phyloP scores from a whole-genome alignment of 2,329 filamentous ascomycete species.

The Alternaria arborescens region DNA sequence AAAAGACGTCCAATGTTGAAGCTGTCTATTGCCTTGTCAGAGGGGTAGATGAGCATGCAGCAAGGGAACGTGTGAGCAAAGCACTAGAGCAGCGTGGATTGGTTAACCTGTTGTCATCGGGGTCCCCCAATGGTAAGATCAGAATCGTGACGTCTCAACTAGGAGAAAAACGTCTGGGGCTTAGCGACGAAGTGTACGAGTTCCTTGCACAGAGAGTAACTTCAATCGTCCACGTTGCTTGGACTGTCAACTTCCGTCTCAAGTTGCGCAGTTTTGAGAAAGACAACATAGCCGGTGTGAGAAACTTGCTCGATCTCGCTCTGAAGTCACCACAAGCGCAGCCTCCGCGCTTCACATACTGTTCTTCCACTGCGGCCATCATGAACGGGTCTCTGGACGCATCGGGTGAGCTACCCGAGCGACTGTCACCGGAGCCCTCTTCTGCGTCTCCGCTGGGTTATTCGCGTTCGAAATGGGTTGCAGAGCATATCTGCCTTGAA shows the following conservation, averaged over 20 bases:
- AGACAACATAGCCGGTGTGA: slow-evolving; percentile 61
- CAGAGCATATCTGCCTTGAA: slow-evolving; percentile 61
- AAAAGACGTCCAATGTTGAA: slow-evolving; percentile 48
- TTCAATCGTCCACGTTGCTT: slow-evolving; percentile 69
- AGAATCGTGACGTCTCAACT: slow-evolving; percentile 60
- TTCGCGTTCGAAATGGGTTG: slow-evolving; percentile 65
- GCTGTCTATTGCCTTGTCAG: slow-evolving; percentile 67
- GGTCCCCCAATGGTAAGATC: slow-evolving; percentile 49
- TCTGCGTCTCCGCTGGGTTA: slow-evolving; percentile 63
- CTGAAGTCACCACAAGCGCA: slow-evolving; percentile 40
- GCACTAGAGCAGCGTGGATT: slow-evolving; percentile 44
- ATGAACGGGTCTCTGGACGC: slow-evolving; percentile 35
- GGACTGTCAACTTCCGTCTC: slow-evolving; percentile 71
- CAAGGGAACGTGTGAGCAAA: slow-evolving; percentile 45
- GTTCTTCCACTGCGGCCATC: slow-evolving; percentile 61
- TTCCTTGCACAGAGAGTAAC: slow-evolving; percentile 56
- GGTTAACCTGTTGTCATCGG: slow-evolving; percentile 25
- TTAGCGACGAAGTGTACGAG: slow-evolving; percentile 54
- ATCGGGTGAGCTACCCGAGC: slow-evolving; percentile 51
- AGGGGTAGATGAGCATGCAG: slow-evolving; percentile 48
- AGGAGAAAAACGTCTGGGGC: slow-evolving; percentile 58
- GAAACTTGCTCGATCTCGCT: slow-evolving; percentile 60
- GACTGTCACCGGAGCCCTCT: slow-evolving; percentile 51
- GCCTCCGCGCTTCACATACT: slow-evolving; percentile 58
- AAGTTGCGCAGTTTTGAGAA: slow-evolving; percentile 64